Evolutionary conservation across 139 green algal species (phyloP).

Genomic region (Volvox reticuliferus): DNA sequence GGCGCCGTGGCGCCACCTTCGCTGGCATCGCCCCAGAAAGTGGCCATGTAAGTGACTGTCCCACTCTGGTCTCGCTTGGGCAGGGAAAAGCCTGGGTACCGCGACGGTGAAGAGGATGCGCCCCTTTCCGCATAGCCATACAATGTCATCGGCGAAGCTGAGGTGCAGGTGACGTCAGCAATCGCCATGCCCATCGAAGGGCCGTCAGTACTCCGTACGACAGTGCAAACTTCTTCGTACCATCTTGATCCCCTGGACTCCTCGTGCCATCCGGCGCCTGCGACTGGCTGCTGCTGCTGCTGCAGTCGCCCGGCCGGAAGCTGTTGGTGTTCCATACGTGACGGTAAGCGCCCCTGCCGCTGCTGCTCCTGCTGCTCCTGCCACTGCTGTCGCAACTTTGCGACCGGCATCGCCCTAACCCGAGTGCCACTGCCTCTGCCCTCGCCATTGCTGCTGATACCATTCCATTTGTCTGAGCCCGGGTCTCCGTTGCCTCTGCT

Average conservation of each 20-base stretch:
- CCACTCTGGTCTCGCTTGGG: no score
- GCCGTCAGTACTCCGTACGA: neutral
- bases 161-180: neutral
- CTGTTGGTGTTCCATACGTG: neutral
- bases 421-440: no score
- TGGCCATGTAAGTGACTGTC: no score
- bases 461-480: no score
- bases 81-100: no score
- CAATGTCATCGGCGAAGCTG: neutral
- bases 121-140: neutral
- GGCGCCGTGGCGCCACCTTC: neutral
- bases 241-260: neutral
- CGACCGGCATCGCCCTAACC: neutral
- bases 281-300: neutral
- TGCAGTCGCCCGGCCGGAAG: neutral
- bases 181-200: neutral
- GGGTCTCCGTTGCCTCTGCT: no score
- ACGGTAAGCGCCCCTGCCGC: neutral
- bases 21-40: no score
- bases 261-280: neutral
- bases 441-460: no score
- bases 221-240: neutral
- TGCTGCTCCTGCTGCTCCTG: constrained; percentile 33
- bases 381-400: neutral
- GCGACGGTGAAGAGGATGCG: no score